Evolutionary conservation across 768 basidiomycete genomes (phyloP), one percentile per base, ranked within the genome.

Genomic region (Leccinum barrowsii): DNA sequence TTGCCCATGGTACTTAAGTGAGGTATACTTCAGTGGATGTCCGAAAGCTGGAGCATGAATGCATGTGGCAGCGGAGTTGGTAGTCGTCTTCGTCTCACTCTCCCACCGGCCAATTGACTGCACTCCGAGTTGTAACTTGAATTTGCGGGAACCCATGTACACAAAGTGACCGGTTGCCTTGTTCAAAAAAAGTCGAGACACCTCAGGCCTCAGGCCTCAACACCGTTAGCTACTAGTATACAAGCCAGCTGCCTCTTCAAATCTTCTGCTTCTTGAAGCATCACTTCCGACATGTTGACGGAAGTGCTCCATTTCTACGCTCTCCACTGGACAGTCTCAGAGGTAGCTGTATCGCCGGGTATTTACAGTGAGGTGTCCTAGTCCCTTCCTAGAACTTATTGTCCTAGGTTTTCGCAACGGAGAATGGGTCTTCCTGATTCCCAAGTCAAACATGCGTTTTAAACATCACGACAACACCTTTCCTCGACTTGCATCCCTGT

Each of bases 1-100:
- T 83, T 75, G 47, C 73, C 85, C 86, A 87, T 89, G 50, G 53
- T 59, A 30, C 28, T 28, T 8, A 44, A 13, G 21, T 28, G 35
- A 6, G 7, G 15, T 42, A 26, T 50, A 19, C 11, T 59, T 24
- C 19, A 40, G 35, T 24, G 26, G 35, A 13, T 4, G 55, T 53
- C 35, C 15, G 10, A 12, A 55, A 42, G 26, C 15, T 17, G 35
- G 10, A 30, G 35, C 26, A 12, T 32, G 30, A 32, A 32, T 32
- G 32, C 30, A 32, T 34, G 12, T 13, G 34, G 34, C 34, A 34
- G 34, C 34, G 34, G 34, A 34, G 34, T 34, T 34, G 12, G 32
- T 11, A 34, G 34, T 34, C 34, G 34, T 34, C 34, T 34, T 7
- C 4, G 37, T 12, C 32, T n/a, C 52, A 37, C 40, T 24, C 26